phyloP scores from a whole-genome alignment of 768 basidiomycete species.

The Russula olivacea region DNA sequence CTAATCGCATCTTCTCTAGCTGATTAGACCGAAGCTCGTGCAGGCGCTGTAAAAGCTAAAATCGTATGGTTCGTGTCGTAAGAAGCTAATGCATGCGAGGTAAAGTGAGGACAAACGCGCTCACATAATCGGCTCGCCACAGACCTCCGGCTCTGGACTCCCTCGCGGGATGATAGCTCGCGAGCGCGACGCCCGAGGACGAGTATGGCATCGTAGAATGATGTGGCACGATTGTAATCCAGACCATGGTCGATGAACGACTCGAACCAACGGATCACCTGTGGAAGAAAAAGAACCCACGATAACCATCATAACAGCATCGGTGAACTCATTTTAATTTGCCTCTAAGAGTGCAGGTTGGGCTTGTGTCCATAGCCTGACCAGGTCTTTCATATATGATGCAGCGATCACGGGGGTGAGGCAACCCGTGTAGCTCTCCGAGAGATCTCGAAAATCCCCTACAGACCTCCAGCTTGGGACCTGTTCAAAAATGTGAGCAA shows the following conservation, averaged over 20 bases:
- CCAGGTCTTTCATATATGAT: slow-evolving; percentile 4
- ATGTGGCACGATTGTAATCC: background rate
- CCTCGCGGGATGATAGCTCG: background rate
- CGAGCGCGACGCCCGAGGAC: background rate
- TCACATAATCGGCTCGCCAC: background rate
- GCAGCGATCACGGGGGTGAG: slow-evolving; percentile 1
- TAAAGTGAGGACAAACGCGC: background rate
- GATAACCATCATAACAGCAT: background rate
- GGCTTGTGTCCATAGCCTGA: background rate
- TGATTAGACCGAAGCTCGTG: background rate
- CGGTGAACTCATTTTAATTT: background rate
- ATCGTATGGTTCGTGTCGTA: background rate
- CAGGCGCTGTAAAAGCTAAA: background rate
- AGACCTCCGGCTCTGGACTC: background rate
- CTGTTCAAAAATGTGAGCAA: slow-evolving; percentile 1
- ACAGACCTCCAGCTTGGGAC: background rate
- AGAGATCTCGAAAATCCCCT: background rate
- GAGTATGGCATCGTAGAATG: background rate
- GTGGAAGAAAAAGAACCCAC: no score
- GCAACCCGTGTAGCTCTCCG: background rate
- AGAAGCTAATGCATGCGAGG: background rate
- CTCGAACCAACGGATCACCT: slow-evolving; percentile 17
- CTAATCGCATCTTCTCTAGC: background rate
- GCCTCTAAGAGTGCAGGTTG: slow-evolving; percentile 9
- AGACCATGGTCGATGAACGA: no score